Evolutionary conservation across 345 rosid species (phyloP), one percentile per base, ranked within the genome.

Genomic region (Heritiera fomes): DNA sequence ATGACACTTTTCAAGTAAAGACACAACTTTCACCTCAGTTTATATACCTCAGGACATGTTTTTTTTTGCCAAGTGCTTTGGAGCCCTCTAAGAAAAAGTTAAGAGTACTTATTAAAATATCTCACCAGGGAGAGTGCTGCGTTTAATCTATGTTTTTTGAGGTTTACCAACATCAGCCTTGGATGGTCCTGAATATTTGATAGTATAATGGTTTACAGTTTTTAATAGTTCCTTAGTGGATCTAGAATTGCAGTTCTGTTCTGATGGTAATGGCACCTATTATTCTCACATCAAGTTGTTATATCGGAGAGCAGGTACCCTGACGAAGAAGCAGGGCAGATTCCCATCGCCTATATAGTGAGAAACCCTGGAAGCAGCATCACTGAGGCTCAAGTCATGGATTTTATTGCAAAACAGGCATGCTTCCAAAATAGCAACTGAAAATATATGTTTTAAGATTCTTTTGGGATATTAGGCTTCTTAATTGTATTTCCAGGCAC

Each of bases 291-390:
- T 18, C 8, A 28, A 47, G 40, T 62, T 58, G 46, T 63, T 17
- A 52, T 38, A 8, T 78, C 50, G 68, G 69, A 65, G 70, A 72
- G 71, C 88, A 96, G 98, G 81, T 93, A 89, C 59, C 97, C 99
- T 14, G 99, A 96, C 79, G 97, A 91, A 90, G 98, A 90, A 79
- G 95, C 97, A 65, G 98, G 98, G 9, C 85, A 96, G 85, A 91
- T 96, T 74, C 99, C 99, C 30, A 96, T 96, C 97, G 98, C 97
- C n/a, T 94, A 80, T 82, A 85, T 96, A 73, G 99, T 96, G 86
- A 94, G 97, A 75, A 94, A 88, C 82, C 88, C 91, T 41, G 97
- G 93, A 77, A 86, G 87, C 79, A 84, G 77, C 55, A 74, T 92
- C 77, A 87, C 84, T 6, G 95, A 81, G n/a, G 87, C 89, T 58